Percentiles rank a stretch among this genome's conserved stretches.
Evolutionary conservation across 73 alveolate genomes (phyloP).

Genomic region (Paramecium biaurelia): DNA sequence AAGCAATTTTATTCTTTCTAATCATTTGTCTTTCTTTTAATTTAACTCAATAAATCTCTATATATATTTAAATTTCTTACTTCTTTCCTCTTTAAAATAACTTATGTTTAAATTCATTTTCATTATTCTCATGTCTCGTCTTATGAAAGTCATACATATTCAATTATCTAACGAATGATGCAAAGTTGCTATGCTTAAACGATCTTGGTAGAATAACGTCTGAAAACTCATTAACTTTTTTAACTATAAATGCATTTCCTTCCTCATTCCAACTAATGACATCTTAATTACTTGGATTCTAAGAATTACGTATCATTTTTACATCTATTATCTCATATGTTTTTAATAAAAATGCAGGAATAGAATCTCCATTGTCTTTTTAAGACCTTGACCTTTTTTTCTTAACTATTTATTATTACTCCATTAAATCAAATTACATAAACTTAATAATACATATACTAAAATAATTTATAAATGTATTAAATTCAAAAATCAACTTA

Average conservation of each 20-base stretch:
- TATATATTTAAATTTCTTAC: neutral
- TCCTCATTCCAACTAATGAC: conserved; percentile 95
- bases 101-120: conserved; percentile 63
- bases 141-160: conserved; percentile 94
- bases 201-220: conserved; percentile 92
- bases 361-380: neutral
- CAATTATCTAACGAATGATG: conserved; percentile 95
- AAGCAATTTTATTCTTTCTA: conserved; percentile 2
- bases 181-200: conserved; percentile 95
- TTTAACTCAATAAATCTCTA: neutral
- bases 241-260: conserved; percentile 91
- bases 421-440: neutral
- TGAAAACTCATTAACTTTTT: conserved; percentile 90
- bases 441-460: neutral
- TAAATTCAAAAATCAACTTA: neutral
- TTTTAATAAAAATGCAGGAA: conserved; percentile 46
- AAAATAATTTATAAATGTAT: neutral
- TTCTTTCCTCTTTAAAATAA: conserved; percentile 62
- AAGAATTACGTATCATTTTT: neutral
- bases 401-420: conserved; percentile 24
- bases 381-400: conserved; percentile 31
- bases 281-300: conserved; percentile 80
- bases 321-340: conserved; percentile 44
- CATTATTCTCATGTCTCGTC: conserved; percentile 58
- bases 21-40: conserved; percentile 48